Base-by-base conservation (phyloP, 352 stramenopile genomes). In the Phytophthora tentaculata region DNA sequence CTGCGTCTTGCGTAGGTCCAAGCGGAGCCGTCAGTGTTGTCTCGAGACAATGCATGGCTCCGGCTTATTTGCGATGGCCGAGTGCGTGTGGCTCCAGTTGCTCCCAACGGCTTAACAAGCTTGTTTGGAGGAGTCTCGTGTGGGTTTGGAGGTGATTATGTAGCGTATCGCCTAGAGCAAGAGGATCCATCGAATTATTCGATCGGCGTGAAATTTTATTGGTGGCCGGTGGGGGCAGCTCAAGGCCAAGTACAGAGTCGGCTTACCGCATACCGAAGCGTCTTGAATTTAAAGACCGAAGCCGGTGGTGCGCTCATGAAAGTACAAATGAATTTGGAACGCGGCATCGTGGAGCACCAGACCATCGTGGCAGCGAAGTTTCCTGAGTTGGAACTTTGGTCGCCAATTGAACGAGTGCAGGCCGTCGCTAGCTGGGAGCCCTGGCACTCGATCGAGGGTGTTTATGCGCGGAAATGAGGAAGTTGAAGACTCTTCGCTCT, bases 11-110 rank as follows among this genome's bases (percentile, higher is more conserved):
- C n/a, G 57, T 35, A 82, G 74, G 45, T 82, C 13, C 74, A 71
- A 56, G 67, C 61, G 9, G 61, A 73, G 13, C 51, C 61, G 26
- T 73, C 61, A 4, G 58, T 80, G 10, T 37, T 80, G 9, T 56
- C 53, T 19, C 28, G 29, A 5, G 47, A 64, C 10, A 69, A 70
- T 29, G 61, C 61, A 17, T 83, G 76, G 76, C 55, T 80, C 43
- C 63, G 49, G 17, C 69, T 83, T 16, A 70, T 80, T 57, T 83
- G 76, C 20, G 72, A 83, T 56, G 65, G 66, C 5, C 61, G 48
- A 0, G 56, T 74, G 7, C 67, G 67, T 16, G 61, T 74, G 10
- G 67, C 67, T 10, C 50, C 67, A 13, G 50, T 74, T 8, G 23
- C 50, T 8, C 61, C 61, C 9, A 74, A 74, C 43, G 67, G 67